phyloP scores from a whole-genome alignment of 2,329 filamentous ascomycete species.

The Calonectria pauciramosa region DNA sequence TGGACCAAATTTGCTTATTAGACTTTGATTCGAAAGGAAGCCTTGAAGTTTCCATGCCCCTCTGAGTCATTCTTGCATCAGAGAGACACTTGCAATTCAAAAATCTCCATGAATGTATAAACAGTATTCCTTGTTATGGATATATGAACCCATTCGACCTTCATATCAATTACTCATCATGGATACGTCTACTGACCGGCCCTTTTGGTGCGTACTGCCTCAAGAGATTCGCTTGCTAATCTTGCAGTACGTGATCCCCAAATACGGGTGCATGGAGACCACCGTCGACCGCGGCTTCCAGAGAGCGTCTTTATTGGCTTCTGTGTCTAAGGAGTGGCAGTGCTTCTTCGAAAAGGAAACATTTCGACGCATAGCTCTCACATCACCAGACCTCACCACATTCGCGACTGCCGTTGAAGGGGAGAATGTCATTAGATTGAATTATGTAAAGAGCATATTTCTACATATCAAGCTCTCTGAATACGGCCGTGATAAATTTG shows the following conservation, averaged over 20 bases:
- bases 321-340: background rate
- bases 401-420: background rate
- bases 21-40: background rate
- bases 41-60: background rate
- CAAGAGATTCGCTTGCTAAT: background rate
- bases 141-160: background rate
- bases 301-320: background rate
- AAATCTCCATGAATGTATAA: background rate
- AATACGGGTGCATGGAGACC: background rate
- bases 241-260: background rate
- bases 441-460: background rate
- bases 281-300: background rate
- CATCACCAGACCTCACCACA: background rate
- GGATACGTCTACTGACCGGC: background rate
- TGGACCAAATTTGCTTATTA: background rate
- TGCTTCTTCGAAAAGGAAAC: slow-evolving; percentile 4
- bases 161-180: background rate
- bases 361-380: background rate
- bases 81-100: background rate
- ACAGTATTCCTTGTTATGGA: background rate
- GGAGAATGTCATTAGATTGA: background rate
- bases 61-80: background rate
- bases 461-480: background rate
- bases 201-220: background rate
- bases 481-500: background rate